Evolutionary conservation across 176 grass and related monocot genomes (phyloP).

Genomic region (Aegilops speltoides): DNA sequence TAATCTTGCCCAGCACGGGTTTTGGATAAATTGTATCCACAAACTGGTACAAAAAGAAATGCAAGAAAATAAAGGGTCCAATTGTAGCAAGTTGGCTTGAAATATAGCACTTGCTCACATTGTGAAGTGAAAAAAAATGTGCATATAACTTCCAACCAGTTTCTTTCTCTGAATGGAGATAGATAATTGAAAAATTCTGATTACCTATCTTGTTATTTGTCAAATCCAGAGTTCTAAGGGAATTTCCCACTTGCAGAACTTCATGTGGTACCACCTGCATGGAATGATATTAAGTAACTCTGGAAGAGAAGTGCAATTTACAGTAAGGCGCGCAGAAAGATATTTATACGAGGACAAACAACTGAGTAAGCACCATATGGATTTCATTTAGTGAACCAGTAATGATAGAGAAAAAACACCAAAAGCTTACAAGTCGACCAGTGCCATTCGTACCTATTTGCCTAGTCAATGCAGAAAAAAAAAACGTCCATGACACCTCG

Average conservation of each 20-base stretch:
- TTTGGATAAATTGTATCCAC: not conserved
- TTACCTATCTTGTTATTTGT: constrained; percentile 99
- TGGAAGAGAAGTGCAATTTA: constrained; percentile 11
- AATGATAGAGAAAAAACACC: not conserved
- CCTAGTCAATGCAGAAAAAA: not conserved
- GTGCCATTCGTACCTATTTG: not conserved
- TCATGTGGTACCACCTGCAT: constrained; percentile 77
- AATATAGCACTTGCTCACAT: not conserved
- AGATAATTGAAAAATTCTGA: not conserved
- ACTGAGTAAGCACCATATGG: not conserved
- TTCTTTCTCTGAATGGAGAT: constrained; percentile 10
- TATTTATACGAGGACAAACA: not conserved
- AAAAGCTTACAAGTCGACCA: not conserved
- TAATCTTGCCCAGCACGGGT: not conserved
- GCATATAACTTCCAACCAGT: not conserved
- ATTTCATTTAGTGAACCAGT: not conserved
- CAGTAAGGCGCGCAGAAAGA: not conserved
- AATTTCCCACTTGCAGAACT: constrained; percentile 78
- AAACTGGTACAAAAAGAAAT: constrained; percentile 7
- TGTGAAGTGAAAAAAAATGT: constrained; percentile 2
- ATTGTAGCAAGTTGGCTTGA: not conserved
- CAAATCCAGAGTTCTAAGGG: constrained; percentile 89
- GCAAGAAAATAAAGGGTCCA: not conserved
- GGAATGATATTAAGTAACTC: constrained; percentile 12
- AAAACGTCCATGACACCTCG: not conserved